Evolutionary conservation across 2,329 filamentous ascomycete genomes (phyloP).

Genomic region (Mariannaea sp.): DNA sequence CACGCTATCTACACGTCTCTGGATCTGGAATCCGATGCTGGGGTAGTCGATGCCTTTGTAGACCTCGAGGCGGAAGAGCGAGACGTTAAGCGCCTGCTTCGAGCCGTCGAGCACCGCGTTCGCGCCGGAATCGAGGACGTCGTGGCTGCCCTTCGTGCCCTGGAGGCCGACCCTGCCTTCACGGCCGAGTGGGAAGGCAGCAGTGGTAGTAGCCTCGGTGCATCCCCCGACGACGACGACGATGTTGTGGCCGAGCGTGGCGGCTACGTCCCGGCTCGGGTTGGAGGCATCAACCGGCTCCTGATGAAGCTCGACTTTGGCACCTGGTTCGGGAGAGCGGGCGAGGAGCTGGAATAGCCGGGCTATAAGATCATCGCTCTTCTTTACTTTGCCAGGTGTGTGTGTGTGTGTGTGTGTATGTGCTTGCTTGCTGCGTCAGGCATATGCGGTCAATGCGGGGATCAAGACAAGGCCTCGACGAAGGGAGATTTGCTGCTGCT

Average conservation of each 20-base stretch:
- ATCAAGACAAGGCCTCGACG: slow-evolving; percentile 6
- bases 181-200: slow-evolving; percentile 51
- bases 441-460: slow-evolving; percentile 8
- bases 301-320: slow-evolving; percentile 88
- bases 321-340: slow-evolving; percentile 55
- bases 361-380: slow-evolving; percentile 4
- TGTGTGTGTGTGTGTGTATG: neutral
- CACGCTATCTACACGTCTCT: slow-evolving; percentile 76
- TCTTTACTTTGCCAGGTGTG: no score
- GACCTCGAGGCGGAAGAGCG: slow-evolving; percentile 74
- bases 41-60: slow-evolving; percentile 75
- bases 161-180: slow-evolving; percentile 53
- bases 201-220: slow-evolving; percentile 30
- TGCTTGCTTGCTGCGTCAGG: no score
- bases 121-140: slow-evolving; percentile 71
- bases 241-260: slow-evolving; percentile 43
- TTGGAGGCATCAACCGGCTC: slow-evolving; percentile 81
- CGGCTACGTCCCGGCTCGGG: slow-evolving; percentile 69
- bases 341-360: slow-evolving; percentile 30
- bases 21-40: slow-evolving; percentile 81
- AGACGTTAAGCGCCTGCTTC: slow-evolving; percentile 68
- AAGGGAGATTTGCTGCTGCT: slow-evolving; percentile 1
- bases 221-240: slow-evolving; percentile 39
- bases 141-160: slow-evolving; percentile 57
- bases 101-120: slow-evolving; percentile 65